Percentiles rank a stretch among this genome's conserved stretches.
Conservation (phyloP, 139 green algal species). For the Chlorella sp. region DNA sequence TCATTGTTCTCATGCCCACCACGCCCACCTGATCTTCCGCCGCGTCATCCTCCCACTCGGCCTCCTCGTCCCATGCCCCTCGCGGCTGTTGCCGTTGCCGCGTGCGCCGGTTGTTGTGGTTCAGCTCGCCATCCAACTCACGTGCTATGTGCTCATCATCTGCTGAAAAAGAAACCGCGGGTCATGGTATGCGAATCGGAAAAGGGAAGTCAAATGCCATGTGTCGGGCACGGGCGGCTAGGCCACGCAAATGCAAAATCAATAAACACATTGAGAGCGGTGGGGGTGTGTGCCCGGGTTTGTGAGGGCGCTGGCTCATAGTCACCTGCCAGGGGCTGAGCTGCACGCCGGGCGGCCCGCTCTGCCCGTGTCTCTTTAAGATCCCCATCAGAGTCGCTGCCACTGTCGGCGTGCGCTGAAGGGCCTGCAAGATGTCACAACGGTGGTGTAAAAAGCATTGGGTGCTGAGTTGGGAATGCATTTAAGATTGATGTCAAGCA, state of each 20-base stretch:
- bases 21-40: neutral
- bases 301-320: neutral
- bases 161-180: neutral
- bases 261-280: neutral
- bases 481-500: neutral
- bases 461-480: neutral
- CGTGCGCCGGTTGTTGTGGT: neutral
- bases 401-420: neutral
- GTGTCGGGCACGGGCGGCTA: too few species aligned
- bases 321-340: too few species aligned
- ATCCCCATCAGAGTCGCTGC: neutral
- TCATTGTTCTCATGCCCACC: neutral
- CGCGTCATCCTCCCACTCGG: neutral
- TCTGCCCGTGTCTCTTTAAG: neutral
- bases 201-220: neutral
- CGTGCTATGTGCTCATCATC: constrained; percentile 34
- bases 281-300: neutral
- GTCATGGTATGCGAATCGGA: neutral
- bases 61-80: neutral
- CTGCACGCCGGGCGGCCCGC: constrained; percentile 9
- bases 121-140: constrained; percentile 38
- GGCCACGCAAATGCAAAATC: neutral
- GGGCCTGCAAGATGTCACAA: neutral
- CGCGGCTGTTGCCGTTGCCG: neutral
- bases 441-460: neutral